Conservation (phyloP, 2,329 filamentous ascomycete genomes). For the Colletotrichum sp. region DNA sequence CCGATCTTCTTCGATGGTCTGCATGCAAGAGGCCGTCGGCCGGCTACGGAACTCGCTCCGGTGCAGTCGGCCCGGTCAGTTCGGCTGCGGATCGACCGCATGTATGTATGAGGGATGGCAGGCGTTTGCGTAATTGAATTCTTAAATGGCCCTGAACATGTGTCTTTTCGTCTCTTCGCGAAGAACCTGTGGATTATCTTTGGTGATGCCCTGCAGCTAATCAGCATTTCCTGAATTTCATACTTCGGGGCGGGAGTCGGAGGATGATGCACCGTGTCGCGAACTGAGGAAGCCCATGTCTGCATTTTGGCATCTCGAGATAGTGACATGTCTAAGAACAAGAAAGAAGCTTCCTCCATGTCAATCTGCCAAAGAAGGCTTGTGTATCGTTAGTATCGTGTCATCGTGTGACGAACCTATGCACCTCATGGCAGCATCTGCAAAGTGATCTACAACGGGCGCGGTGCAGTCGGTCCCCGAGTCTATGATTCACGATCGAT, state of each 20-base stretch:
- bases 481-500: background rate
- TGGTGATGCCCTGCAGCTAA: background rate
- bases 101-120: conserved; percentile 25
- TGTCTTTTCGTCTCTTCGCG: background rate
- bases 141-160: conserved; percentile 9
- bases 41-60: background rate
- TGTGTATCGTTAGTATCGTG: background rate
- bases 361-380: no score
- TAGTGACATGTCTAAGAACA: background rate
- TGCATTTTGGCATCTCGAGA: background rate
- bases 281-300: background rate
- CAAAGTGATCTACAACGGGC: background rate
- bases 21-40: background rate
- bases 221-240: background rate
- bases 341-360: background rate
- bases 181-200: background rate
- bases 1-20: conserved; percentile 14
- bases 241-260: background rate
- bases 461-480: background rate
- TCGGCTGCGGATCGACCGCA: conserved; percentile 26
- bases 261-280: background rate
- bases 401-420: background rate
- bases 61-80: background rate
- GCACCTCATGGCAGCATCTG: background rate
- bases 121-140: conserved; percentile 25